Percentiles rank a stretch among this genome's conserved stretches.
phyloP scores from a whole-genome alignment of 2,329 filamentous ascomycete genomes.

The Fusarium siculi region DNA sequence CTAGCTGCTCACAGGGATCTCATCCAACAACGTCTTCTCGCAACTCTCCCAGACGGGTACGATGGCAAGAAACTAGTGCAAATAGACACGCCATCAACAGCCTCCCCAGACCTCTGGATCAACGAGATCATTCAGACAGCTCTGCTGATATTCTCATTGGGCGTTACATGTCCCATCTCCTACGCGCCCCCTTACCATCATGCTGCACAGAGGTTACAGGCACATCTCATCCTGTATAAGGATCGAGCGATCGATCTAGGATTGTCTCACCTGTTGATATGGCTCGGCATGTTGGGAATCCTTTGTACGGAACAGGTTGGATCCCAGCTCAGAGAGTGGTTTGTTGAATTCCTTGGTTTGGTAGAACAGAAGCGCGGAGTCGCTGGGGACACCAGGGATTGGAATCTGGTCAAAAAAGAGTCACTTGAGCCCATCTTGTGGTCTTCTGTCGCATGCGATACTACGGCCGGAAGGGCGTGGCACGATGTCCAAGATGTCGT shows the following conservation, averaged over 20 bases:
- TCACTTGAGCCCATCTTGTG: background rate
- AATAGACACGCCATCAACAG: rapidly evolving
- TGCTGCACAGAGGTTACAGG: background rate
- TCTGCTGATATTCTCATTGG: background rate
- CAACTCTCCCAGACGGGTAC: background rate
- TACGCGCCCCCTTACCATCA: background rate
- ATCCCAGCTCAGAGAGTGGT: background rate
- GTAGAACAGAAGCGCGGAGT: background rate
- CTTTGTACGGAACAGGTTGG: background rate
- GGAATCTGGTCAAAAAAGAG: background rate
- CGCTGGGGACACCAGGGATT: rapidly evolving
- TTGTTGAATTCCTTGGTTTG: rapidly evolving
- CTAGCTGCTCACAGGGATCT: conserved; percentile 7
- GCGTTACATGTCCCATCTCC: background rate
- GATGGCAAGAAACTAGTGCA: no score
- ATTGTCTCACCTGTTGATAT: background rate
- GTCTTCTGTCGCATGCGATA: background rate
- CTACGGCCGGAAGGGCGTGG: background rate
- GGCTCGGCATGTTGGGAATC: background rate
- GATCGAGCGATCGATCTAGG: rapidly evolving
- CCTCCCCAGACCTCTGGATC: background rate
- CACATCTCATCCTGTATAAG: background rate
- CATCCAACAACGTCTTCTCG: conserved; percentile 1
- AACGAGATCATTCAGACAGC: background rate
- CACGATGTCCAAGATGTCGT: background rate